phyloP scores from a whole-genome alignment of 2,329 filamentous ascomycete species.

The Pyrenophora seminiperda region DNA sequence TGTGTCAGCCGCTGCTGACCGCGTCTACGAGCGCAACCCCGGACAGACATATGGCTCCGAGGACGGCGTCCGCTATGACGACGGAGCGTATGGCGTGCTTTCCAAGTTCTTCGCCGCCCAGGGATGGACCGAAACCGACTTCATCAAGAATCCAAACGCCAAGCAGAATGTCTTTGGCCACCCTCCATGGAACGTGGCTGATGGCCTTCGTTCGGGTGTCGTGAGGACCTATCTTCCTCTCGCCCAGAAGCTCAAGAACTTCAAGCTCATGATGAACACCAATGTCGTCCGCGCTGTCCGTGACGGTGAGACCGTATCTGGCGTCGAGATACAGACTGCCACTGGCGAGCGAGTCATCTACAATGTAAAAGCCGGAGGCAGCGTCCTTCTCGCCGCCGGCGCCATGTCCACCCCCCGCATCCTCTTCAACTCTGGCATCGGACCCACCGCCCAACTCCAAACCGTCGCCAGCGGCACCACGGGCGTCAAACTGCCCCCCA shows the following conservation, averaged over 20 bases:
- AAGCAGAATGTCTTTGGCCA: conserved; percentile 66
- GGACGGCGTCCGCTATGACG: conserved; percentile 68
- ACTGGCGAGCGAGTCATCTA: conserved; percentile 52
- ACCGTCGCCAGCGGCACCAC: conserved; percentile 51
- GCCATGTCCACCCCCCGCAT: conserved; percentile 71
- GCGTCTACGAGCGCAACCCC: conserved; percentile 72
- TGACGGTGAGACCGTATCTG: conserved; percentile 64
- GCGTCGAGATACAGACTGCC: conserved; percentile 62
- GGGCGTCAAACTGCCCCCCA: conserved; percentile 49
- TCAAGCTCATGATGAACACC: conserved; percentile 69
- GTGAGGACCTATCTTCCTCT: conserved; percentile 72
- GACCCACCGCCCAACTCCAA: conserved; percentile 58
- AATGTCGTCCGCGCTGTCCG: conserved; percentile 69
- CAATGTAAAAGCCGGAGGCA: conserved; percentile 63
- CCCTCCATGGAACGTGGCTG: conserved; percentile 68
- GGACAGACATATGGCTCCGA: conserved; percentile 68
- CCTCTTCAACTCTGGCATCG: conserved; percentile 71
- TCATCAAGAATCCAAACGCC: conserved; percentile 62
- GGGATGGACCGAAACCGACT: conserved; percentile 68
- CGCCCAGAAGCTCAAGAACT: conserved; percentile 65
- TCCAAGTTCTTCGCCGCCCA: conserved; percentile 62
- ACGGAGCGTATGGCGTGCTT: conserved; percentile 68
- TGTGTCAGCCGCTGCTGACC: conserved; percentile 63
- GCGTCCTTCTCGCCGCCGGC: conserved; percentile 70
- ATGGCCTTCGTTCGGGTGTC: conserved; percentile 70